Evolutionary conservation across 345 rosid species (phyloP).

Genomic region (Lepidium didymum): DNA sequence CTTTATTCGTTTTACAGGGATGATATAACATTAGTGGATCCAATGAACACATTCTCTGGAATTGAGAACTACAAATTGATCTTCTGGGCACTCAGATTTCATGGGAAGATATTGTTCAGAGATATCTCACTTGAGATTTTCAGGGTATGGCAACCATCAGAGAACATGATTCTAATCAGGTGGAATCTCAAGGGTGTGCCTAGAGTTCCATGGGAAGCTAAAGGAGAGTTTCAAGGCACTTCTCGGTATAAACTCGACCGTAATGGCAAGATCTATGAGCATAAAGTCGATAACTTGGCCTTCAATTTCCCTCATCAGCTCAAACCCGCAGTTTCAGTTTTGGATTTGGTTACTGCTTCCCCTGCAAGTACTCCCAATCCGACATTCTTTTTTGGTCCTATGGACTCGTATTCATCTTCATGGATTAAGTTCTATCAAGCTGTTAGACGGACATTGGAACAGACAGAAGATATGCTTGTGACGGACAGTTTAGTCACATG

Average conservation of each 20-base stretch:
- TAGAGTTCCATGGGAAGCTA: conserved; percentile 94
- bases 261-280: conserved; percentile 84
- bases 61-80: conserved; percentile 78
- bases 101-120: conserved; percentile 76
- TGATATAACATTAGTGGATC: conserved; percentile 80
- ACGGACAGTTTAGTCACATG: conserved; percentile 57
- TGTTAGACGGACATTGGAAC: conserved; percentile 57
- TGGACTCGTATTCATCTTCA: conserved; percentile 50
- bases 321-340: conserved; percentile 69
- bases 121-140: conserved; percentile 75
- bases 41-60: conserved; percentile 73
- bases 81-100: conserved; percentile 92
- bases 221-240: conserved; percentile 88
- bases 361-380: conserved; percentile 86
- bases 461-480: conserved; percentile 31
- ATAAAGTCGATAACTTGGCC: conserved; percentile 85
- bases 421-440: conserved; percentile 70
- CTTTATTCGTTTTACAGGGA: conserved; percentile 43
- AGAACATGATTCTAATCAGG: conserved; percentile 81
- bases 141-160: conserved; percentile 97
- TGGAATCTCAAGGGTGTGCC: conserved; percentile 91
- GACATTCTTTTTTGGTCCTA: conserved; percentile 54
- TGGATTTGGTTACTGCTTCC: conserved; percentile 73
- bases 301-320: conserved; percentile 81
- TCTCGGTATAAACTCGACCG: conserved; percentile 87